Percentiles rank a stretch among this genome's conserved stretches.
Conservation (phyloP, 106 monocot genomes). For the Apostasia ramifera region DNA sequence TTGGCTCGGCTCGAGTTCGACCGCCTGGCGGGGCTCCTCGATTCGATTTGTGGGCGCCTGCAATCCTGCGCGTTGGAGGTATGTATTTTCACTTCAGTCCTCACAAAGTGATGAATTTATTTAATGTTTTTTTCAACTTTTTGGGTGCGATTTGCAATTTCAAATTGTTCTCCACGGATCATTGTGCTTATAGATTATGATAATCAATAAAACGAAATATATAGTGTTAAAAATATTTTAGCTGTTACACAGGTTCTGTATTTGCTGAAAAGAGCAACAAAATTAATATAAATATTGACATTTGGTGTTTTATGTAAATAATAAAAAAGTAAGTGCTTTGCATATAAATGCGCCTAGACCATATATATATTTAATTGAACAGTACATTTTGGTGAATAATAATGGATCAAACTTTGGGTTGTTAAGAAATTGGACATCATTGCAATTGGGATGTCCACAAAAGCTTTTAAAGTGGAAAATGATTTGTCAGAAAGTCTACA, state of each 20-base stretch:
- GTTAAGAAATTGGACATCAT: too few relatives aligned
- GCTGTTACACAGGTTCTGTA: neutral
- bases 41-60: conserved; percentile 26
- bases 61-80: conserved; percentile 12
- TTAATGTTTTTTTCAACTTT: neutral
- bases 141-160: neutral
- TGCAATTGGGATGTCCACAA: too few relatives aligned
- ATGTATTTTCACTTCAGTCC: neutral
- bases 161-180: neutral
- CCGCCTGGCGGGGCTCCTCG: conserved; percentile 15
- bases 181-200: neutral
- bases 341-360: too few relatives aligned
- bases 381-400: too few relatives aligned
- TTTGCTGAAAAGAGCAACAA: neutral
- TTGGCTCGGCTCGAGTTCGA: conserved; percentile 5
- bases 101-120: neutral
- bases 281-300: too few relatives aligned
- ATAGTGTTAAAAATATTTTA: neutral
- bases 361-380: too few relatives aligned
- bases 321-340: too few relatives aligned
- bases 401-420: too few relatives aligned
- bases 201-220: neutral
- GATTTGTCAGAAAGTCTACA: too few relatives aligned
- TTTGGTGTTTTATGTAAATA: too few relatives aligned
- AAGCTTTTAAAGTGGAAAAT: too few relatives aligned